phyloP scores from a whole-genome alignment of 2,329 filamentous ascomycete species.

The Botryotinia calthae region DNA sequence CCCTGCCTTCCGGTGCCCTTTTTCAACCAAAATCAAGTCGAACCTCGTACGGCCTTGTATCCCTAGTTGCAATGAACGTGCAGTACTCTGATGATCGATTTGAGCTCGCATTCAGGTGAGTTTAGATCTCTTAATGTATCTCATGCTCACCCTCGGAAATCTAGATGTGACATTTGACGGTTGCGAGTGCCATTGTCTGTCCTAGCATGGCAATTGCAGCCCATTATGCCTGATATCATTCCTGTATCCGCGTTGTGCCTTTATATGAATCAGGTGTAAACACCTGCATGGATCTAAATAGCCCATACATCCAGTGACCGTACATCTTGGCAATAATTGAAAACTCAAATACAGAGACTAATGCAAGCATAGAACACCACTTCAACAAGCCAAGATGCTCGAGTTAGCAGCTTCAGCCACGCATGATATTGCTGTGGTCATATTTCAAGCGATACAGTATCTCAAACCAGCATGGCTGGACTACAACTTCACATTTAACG shows the following conservation, averaged over 20 bases:
- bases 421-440: conserved; percentile 60
- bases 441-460: conserved; percentile 60
- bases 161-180: neutral
- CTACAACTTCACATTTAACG: conserved; percentile 60
- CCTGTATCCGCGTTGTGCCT: neutral
- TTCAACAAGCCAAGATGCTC: conserved; percentile 53
- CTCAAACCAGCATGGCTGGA: conserved; percentile 64
- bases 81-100: conserved; percentile 64
- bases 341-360: neutral
- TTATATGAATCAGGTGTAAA: neutral
- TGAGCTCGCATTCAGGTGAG: conserved; percentile 57
- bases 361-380: conserved; percentile 42
- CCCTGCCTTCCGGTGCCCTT: conserved; percentile 46
- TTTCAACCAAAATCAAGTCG: conserved; percentile 45
- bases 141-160: neutral
- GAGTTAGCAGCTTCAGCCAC: conserved; percentile 63
- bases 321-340: neutral
- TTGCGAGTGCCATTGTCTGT: conserved; percentile 2
- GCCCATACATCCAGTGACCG: neutral
- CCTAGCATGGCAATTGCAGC: neutral
- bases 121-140: neutral
- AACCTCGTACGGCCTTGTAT: conserved; percentile 61
- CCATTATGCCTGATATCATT: neutral
- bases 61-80: conserved; percentile 57
- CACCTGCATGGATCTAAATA: neutral